Percentiles rank a stretch among this genome's conserved stretches.
These are phyloP conservation scores for Chimonanthus praecox DNA, from an alignment of 164 flowering plant species.

Conservation along the genomic window DNA sequence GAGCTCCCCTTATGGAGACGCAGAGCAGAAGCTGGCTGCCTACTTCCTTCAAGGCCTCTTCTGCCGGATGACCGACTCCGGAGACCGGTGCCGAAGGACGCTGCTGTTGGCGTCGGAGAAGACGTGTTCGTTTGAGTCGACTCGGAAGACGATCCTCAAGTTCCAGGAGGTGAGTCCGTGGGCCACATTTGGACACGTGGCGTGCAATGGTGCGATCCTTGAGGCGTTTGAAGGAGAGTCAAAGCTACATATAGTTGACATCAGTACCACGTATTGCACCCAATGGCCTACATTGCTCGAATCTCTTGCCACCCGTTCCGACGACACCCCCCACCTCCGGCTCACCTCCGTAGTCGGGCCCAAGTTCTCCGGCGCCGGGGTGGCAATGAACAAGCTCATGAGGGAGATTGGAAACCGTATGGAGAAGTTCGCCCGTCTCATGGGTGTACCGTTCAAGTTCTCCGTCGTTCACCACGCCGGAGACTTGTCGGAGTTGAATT, in stretches of 20 bases:
- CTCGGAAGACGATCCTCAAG: slow-evolving; percentile 61
- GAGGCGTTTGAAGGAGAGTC: slow-evolving; percentile 81
- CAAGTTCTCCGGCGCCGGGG: slow-evolving; percentile 7
- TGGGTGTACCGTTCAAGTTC: slow-evolving; percentile 96
- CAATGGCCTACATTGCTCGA: slow-evolving; percentile 98
- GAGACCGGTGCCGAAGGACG: slow-evolving; percentile 49
- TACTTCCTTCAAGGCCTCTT: slow-evolving; percentile 86
- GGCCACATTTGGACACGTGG: slow-evolving; percentile 94
- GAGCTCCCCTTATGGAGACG: slow-evolving; percentile 86
- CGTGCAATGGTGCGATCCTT: slow-evolving; percentile 84
- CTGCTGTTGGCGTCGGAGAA: slow-evolving; percentile 55
- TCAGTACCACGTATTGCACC: slow-evolving; percentile 86
- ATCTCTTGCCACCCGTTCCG: slow-evolving; percentile 81
- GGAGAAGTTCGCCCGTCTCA: slow-evolving; percentile 93
- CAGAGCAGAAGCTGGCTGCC: slow-evolving; percentile 80
- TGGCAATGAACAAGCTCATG: slow-evolving; percentile 57
- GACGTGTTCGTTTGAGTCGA: slow-evolving; percentile 71
- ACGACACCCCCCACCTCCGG: slow-evolving; percentile 81
- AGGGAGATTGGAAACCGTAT: slow-evolving; percentile 70
- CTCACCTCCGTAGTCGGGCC: slow-evolving; percentile 56
- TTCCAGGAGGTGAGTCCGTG: slow-evolving; percentile 98
- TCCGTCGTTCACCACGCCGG: slow-evolving; percentile 51
- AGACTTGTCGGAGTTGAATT: slow-evolving; percentile 55
- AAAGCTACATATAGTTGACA: slow-evolving; percentile 75
- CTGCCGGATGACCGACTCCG: slow-evolving; percentile 72